A percentile compares a stretch with the other conserved stretches of the same genome.
These are phyloP conservation scores for Litsea cubeba DNA, from an alignment of 164 flowering plant species.

Conservation along the genomic window DNA sequence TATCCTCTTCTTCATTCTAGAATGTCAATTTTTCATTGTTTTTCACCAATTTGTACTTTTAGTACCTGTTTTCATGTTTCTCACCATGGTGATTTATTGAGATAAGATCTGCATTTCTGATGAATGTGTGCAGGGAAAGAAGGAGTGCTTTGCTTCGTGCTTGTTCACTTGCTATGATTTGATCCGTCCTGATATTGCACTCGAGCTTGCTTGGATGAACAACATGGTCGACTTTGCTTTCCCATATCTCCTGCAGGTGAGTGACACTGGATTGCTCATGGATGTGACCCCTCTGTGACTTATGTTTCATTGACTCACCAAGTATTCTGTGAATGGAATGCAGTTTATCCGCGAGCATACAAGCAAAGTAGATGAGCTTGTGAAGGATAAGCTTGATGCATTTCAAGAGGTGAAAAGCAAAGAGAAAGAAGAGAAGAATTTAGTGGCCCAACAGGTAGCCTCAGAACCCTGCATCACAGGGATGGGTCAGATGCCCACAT, in stretches of 20 bases:
- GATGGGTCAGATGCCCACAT: neutral
- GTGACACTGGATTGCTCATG: neutral
- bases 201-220: conserved; percentile 97
- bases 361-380: conserved; percentile 87
- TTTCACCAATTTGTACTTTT: neutral
- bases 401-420: conserved; percentile 69
- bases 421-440: conserved; percentile 87
- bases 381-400: conserved; percentile 84
- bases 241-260: conserved; percentile 92
- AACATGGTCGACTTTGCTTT: conserved; percentile 94
- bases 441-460: conserved; percentile 84
- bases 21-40: neutral
- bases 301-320: neutral
- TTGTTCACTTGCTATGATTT: conserved; percentile 91
- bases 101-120: neutral
- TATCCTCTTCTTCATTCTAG: too few species aligned
- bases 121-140: conserved; percentile 65
- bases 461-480: neutral
- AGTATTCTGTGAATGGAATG: conserved; percentile 3
- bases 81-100: neutral
- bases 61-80: neutral
- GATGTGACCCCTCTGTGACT: neutral
- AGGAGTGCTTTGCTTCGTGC: conserved; percentile 95
- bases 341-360: conserved; percentile 87
- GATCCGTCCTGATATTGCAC: conserved; percentile 84